These are phyloP conservation scores for Psilocybe sp. DNA, from an alignment of 768 basidiomycete species.

Conservation along the genomic window DNA sequence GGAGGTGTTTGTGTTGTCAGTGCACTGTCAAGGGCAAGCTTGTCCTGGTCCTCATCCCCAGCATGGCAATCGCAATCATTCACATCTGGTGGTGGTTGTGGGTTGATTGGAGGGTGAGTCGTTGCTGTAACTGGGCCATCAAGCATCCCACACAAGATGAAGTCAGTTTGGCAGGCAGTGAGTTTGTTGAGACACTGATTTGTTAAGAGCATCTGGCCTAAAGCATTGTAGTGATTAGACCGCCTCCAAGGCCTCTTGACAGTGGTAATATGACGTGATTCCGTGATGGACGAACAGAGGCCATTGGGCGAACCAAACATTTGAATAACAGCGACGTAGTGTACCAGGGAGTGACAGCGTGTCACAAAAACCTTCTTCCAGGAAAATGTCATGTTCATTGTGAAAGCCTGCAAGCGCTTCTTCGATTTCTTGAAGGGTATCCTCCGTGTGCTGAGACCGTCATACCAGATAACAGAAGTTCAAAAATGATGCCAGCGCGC, in stretches of 20 bases:
- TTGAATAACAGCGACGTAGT: conserved; percentile 17
- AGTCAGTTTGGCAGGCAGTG: conserved; percentile 12
- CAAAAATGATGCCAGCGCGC: conserved; percentile 22
- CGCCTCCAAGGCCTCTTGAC: conserved; percentile 32
- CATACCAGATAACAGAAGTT: conserved; percentile 35
- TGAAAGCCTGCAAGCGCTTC: conserved; percentile 23
- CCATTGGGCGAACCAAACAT: conserved; percentile 25
- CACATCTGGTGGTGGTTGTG: too few relatives aligned
- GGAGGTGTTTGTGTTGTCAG: background rate
- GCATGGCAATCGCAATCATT: too few relatives aligned
- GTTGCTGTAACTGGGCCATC: too few relatives aligned
- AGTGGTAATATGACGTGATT: conserved; percentile 28
- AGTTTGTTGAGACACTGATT: conserved; percentile 28
- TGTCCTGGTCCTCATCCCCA: background rate
- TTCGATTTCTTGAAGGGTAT: conserved; percentile 18
- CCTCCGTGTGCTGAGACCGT: conserved; percentile 10
- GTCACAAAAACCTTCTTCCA: conserved; percentile 12
- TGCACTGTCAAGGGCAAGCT: too few relatives aligned
- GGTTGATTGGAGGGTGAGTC: too few relatives aligned
- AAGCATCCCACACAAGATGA: conserved; percentile 9
- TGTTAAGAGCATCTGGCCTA: conserved; percentile 31
- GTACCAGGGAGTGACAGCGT: conserved; percentile 20
- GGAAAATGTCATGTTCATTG: conserved; percentile 24
- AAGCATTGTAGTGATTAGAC: conserved; percentile 25
- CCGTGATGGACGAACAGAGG: conserved; percentile 28